Evolutionary conservation across 2,329 filamentous ascomycete genomes (phyloP).

Genomic region (Blastomyces gilchristii): DNA sequence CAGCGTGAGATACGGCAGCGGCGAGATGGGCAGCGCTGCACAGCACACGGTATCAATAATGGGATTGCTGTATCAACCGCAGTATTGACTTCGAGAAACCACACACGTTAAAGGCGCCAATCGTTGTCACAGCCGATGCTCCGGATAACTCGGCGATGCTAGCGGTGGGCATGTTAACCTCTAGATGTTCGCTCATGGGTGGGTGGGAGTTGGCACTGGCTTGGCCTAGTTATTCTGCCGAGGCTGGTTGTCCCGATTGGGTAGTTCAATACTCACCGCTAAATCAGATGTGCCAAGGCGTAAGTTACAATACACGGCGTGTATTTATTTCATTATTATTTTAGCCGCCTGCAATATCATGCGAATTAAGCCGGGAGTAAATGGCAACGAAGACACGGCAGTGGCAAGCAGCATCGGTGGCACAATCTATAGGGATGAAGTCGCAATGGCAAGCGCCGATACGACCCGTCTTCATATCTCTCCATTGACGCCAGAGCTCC

Average conservation of each 20-base stretch:
- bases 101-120: too few relatives aligned
- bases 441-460: conserved; percentile 24
- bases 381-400: conserved; percentile 1
- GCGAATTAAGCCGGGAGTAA: not conserved
- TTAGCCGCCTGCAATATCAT: not conserved
- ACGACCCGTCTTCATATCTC: conserved; percentile 68
- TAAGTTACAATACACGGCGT: not conserved
- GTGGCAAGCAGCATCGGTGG: not conserved
- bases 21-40: not conserved
- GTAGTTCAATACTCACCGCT: not conserved
- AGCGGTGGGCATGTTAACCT: not conserved
- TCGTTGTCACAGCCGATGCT: not conserved
- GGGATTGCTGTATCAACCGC: not conserved
- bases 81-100: too few relatives aligned
- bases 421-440: not conserved
- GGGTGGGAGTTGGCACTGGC: not conserved
- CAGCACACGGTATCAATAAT: not conserved
- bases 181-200: not conserved
- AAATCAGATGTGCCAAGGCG: not conserved
- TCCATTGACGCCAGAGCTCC: conserved; percentile 66
- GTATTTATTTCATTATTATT: not conserved
- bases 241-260: not conserved
- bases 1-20: not conserved
- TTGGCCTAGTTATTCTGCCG: not conserved
- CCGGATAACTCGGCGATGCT: not conserved